Evolutionary conservation across 805 yeast species (phyloP), one percentile per base, ranked within the genome.

Genomic region (Cyberlindnera amylophila): DNA sequence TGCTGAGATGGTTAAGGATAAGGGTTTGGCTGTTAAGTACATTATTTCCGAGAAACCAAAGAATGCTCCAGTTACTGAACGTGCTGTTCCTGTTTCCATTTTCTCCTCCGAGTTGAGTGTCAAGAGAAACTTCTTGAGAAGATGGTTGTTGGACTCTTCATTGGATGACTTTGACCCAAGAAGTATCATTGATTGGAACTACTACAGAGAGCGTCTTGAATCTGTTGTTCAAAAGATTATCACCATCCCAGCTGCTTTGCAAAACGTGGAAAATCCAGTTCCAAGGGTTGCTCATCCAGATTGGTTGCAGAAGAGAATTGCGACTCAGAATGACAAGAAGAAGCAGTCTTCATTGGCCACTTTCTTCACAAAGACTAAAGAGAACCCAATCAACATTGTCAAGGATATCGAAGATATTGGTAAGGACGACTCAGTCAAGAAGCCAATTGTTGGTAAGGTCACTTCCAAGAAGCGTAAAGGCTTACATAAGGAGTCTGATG

Each of bases 161-260:
- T 61, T 91, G 33, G 85, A 79, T 3, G 78, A 81, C 37, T 87
- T 87, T 58, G 97, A 91, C 62, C 95, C 96, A 4, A 73, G 98
- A 55, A 74, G 78, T 15, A 84, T 93, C 39, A 76, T 93, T 47
- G 98, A 93, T 62, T 93, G 99, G 99, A 79, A 69, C 17, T 93
- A 93, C 59, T 93, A 93, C 59, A 74, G 82, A 49, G 96, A 88
- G 55, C 79, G 99, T 55, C 72, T 93, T 28, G 95, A 91, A 0
- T 88, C 96, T 2, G 96, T 90, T 6, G 81, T 95, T 33, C 96
- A 90, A 61, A 93, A 95, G 64, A 88, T 93, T 54, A 86, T 93
- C 52, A 85, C 96, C 0, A 91, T 93, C 52, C 99, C 99, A 2
- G 99, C 99, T 4, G 98, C 97, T 6, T 69, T 91, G 41, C 99